phyloP scores from a whole-genome alignment of 306 rosid genomes.

The Chamaecrista fasciculata region DNA sequence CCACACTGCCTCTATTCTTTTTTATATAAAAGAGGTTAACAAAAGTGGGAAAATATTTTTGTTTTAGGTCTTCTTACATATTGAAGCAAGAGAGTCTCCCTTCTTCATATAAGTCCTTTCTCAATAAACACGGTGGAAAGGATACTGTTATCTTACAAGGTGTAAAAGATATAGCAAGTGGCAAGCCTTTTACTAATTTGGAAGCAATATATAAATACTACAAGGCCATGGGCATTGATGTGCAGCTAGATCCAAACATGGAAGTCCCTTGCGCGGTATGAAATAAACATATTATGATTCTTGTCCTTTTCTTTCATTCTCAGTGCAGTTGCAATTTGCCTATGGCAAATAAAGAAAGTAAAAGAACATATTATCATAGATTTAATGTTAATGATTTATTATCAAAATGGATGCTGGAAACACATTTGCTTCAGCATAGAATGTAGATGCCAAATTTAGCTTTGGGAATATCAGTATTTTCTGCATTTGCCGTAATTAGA shows the following conservation, averaged over 20 bases:
- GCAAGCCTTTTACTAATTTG: constrained; percentile 47
- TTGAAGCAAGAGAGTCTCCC: constrained; percentile 73
- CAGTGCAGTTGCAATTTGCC: not conserved
- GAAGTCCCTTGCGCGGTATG: constrained; percentile 65
- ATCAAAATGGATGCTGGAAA: not conserved
- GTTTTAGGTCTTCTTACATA: constrained; percentile 67
- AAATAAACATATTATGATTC: not conserved
- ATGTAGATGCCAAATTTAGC: not conserved
- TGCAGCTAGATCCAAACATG: constrained; percentile 56
- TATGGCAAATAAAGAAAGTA: not conserved
- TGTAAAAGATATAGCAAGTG: constrained; percentile 50
- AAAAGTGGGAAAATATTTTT: not conserved
- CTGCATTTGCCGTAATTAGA: not conserved
- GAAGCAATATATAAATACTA: constrained; percentile 49
- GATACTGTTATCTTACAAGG: constrained; percentile 52
- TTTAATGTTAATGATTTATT: not conserved
- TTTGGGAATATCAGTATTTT: not conserved
- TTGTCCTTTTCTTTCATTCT: not conserved
- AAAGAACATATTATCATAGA: not conserved
- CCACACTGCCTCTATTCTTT: not conserved
- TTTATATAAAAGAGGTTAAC: not conserved
- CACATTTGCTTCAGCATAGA: not conserved
- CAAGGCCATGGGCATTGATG: constrained; percentile 36
- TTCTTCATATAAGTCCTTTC: constrained; percentile 70
- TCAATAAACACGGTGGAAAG: constrained; percentile 67